Conservation (phyloP, 2,329 filamentous ascomycete species). For the Exserohilum rostratum region DNA sequence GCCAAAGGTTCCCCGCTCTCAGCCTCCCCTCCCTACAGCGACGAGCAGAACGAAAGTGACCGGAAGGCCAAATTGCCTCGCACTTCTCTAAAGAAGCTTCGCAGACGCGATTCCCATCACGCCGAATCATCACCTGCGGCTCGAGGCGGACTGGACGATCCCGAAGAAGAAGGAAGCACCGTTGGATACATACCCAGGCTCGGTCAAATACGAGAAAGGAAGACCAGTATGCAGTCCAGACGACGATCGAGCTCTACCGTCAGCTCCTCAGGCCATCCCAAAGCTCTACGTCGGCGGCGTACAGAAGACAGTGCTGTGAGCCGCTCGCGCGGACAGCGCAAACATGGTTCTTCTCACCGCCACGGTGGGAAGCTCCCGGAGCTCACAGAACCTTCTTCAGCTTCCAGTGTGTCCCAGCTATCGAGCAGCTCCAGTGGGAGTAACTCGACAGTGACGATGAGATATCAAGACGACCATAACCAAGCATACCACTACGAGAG, state of each 20-base stretch:
- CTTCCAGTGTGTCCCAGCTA: slow-evolving; percentile 50
- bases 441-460: slow-evolving; percentile 54
- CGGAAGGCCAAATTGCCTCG: slow-evolving; percentile 29
- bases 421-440: slow-evolving; percentile 54
- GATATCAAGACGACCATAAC: slow-evolving; percentile 48
- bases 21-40: slow-evolving; percentile 27
- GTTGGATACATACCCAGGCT: slow-evolving; percentile 49
- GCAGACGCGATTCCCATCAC: slow-evolving; percentile 26
- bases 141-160: slow-evolving; percentile 20
- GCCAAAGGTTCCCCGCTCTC: slow-evolving; percentile 27
- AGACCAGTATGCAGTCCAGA: slow-evolving; percentile 31
- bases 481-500: slow-evolving; percentile 31
- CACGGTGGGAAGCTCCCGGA: slow-evolving; percentile 36
- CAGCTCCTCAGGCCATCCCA: slow-evolving; percentile 22
- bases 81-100: slow-evolving; percentile 28
- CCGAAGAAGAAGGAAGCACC: slow-evolving; percentile 26
- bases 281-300: slow-evolving; percentile 25
- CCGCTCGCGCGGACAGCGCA: slow-evolving; percentile 40
- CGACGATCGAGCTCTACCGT: slow-evolving; percentile 30
- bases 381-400: slow-evolving; percentile 50
- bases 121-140: slow-evolving; percentile 17
- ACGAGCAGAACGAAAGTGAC: slow-evolving; percentile 29
- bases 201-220: slow-evolving; percentile 50
- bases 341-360: slow-evolving; percentile 42
- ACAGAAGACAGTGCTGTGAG: slow-evolving; percentile 30